Conservation (phyloP, 768 basidiomycete species). For the Boletus pseudopeckii region DNA sequence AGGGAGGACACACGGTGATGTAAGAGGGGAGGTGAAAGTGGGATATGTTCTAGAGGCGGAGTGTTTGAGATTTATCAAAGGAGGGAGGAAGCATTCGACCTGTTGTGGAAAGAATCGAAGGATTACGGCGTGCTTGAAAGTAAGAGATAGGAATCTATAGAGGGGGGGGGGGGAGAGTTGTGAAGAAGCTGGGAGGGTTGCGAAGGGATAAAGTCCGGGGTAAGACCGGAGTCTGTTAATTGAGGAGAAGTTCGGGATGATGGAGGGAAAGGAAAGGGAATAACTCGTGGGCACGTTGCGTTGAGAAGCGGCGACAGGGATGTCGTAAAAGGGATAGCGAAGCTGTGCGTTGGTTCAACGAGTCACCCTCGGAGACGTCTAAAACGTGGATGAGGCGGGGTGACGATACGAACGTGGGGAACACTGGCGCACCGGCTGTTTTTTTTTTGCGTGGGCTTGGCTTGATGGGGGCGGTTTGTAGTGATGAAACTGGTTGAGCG, state of each 20-base stretch:
- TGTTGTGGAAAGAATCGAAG: slow-evolving; percentile 24
- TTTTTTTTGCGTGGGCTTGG: no score
- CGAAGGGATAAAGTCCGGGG: slow-evolving; percentile 29
- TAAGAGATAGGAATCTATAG: slow-evolving; percentile 30
- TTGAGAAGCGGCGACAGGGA: slow-evolving; percentile 18
- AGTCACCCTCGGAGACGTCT: slow-evolving; percentile 26
- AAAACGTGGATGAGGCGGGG: no score
- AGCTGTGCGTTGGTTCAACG: slow-evolving; percentile 17
- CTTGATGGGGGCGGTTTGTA: no score
- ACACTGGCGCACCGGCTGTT: slow-evolving; percentile 5
- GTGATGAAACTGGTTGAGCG: no score
- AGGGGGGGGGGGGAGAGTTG: slow-evolving; percentile 15
- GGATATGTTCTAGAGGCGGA: slow-evolving; percentile 20
- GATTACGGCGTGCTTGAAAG: slow-evolving; percentile 20
- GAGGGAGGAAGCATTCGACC: slow-evolving; percentile 9
- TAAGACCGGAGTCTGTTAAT: slow-evolving; percentile 27
- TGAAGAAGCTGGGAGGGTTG: slow-evolving; percentile 17
- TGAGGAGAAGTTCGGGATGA: slow-evolving; percentile 8
- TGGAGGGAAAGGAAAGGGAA: slow-evolving; percentile 19
- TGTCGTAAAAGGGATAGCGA: slow-evolving; percentile 25
- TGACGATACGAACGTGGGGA: no score
- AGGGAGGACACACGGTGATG: slow-evolving; percentile 22
- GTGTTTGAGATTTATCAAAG: slow-evolving; percentile 21
- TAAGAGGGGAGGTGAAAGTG: slow-evolving; percentile 10
- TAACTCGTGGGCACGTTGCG: slow-evolving; percentile 13